These are phyloP conservation scores for Carex cristatella DNA, from an alignment of 176 grass and related monocot species.

Conservation along the genomic window DNA sequence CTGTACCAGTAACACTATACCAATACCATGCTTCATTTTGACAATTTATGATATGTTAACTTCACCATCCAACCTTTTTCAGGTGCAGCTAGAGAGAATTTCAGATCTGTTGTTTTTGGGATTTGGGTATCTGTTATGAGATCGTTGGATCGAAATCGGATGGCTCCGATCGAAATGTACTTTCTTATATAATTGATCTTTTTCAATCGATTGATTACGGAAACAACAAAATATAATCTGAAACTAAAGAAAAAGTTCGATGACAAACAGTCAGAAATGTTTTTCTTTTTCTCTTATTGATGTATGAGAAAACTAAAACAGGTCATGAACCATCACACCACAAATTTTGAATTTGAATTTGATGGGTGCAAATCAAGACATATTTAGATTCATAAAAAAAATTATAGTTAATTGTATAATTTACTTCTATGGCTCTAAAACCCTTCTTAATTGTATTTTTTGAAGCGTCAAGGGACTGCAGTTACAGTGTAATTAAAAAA, in stretches of 20 bases:
- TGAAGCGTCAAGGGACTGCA: background rate
- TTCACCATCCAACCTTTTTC: background rate
- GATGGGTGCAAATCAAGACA: background rate
- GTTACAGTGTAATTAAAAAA: background rate
- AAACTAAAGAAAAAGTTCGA: background rate
- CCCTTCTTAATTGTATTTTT: background rate
- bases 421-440: background rate
- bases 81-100: background rate
- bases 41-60: constrained; percentile 17
- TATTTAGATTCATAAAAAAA: background rate
- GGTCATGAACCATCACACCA: background rate
- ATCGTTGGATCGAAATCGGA: background rate
- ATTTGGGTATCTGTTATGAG: background rate
- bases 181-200: background rate
- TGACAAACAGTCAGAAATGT: background rate
- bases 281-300: background rate
- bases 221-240: background rate
- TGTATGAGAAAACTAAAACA: background rate
- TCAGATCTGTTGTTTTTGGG: constrained; percentile 7
- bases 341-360: background rate
- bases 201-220: background rate
- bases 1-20: background rate
- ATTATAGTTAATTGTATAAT: background rate
- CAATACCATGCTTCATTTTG: constrained; percentile 11
- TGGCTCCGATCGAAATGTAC: background rate